These are phyloP conservation scores for Colletotrichum incanum DNA, from an alignment of 2,329 filamentous ascomycete genomes.

Conservation along the genomic window DNA sequence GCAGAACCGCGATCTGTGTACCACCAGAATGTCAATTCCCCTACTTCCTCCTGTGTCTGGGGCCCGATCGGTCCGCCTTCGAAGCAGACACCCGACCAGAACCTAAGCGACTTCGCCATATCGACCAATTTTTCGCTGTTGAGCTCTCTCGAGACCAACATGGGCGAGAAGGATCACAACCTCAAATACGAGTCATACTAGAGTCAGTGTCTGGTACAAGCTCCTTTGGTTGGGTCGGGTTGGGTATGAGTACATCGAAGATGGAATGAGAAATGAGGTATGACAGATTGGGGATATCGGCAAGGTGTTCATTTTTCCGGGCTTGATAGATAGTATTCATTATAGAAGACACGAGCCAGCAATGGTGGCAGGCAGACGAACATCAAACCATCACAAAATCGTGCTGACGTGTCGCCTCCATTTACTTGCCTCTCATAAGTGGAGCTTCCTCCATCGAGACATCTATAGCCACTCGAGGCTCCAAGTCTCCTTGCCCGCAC, in stretches of 20 bases:
- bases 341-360: constrained; percentile 36
- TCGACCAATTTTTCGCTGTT: constrained; percentile 19
- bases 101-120: constrained; percentile 2
- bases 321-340: constrained; percentile 36
- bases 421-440: neutral
- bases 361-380: constrained; percentile 14
- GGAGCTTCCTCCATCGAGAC: neutral
- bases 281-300: constrained; percentile 17
- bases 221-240: neutral
- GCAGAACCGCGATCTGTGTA: constrained; percentile 17
- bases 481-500: constrained; percentile 74
- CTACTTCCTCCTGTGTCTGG: constrained; percentile 48
- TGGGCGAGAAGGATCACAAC: neutral
- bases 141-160: constrained; percentile 2
- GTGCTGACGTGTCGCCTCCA: neutral
- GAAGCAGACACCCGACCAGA: constrained; percentile 36
- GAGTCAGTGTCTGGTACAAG: neutral
- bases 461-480: constrained; percentile 61
- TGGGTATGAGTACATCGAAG: neutral
- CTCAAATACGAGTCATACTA: constrained; percentile 2
- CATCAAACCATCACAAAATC: neutral
- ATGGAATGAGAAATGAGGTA: constrained; percentile 35
- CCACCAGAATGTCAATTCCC: constrained; percentile 25
- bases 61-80: constrained; percentile 50
- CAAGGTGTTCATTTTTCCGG: constrained; percentile 5